Conservation (phyloP, 768 basidiomycete genomes). For the Aureoboletus auriporus region DNA sequence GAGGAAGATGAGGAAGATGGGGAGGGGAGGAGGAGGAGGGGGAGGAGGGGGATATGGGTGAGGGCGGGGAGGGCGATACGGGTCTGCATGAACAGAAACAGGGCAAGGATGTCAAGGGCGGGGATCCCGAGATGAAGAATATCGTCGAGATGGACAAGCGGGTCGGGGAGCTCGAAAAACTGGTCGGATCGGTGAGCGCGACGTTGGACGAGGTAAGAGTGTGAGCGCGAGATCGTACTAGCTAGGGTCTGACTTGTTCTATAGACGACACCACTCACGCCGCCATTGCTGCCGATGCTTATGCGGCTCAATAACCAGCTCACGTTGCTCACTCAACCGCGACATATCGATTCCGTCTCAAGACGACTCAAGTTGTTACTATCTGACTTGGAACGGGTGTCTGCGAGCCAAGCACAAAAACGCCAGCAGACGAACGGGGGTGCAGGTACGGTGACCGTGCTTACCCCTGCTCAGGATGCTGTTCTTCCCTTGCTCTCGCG, state of each 20-base stretch:
- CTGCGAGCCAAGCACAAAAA: constrained; percentile 34
- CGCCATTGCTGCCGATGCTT: constrained; percentile 79
- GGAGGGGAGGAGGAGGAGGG: constrained; percentile 1
- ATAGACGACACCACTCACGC: constrained; percentile 70
- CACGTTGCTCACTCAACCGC: constrained; percentile 86
- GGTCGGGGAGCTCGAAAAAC: constrained; percentile 76
- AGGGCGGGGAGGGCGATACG: constrained; percentile 1
- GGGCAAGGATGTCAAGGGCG: neutral
- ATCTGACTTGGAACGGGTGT: constrained; percentile 86
- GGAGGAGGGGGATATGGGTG: constrained; percentile 1
- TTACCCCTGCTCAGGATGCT: constrained; percentile 48
- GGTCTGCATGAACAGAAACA: neutral
- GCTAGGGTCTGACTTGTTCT: constrained; percentile 4
- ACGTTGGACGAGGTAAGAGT: constrained; percentile 74
- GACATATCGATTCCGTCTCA: constrained; percentile 94
- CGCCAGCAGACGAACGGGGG: constrained; percentile 16
- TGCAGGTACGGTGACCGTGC: constrained; percentile 10
- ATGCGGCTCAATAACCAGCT: constrained; percentile 82
- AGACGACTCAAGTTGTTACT: constrained; percentile 89
- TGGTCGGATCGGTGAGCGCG: constrained; percentile 78
- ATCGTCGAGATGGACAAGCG: constrained; percentile 79
- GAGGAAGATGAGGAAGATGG: constrained; percentile 8
- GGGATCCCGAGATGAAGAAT: constrained; percentile 38
- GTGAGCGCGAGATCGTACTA: neutral
- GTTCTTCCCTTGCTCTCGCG: constrained; percentile 66